Evolutionary conservation across 2,329 filamentous ascomycete species (phyloP).

Genomic region (Claviceps paspali): DNA sequence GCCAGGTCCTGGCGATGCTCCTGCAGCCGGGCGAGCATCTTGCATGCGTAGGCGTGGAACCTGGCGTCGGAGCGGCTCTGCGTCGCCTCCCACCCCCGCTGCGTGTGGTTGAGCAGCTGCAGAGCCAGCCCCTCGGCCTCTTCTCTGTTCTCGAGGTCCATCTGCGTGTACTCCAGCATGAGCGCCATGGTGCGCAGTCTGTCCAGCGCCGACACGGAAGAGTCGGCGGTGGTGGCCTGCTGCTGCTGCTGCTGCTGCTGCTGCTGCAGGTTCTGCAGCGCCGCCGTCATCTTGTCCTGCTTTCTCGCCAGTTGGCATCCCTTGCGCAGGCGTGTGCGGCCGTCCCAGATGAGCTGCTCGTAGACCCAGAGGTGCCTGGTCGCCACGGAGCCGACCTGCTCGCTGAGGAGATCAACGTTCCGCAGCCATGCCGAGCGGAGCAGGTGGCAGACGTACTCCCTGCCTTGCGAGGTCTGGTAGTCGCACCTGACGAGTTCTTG

Average conservation of each 20-base stretch:
- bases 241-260: slow-evolving; percentile 1
- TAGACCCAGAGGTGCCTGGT: slow-evolving; percentile 21
- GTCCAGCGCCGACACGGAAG: slow-evolving; percentile 10
- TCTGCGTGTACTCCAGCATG: slow-evolving; percentile 22
- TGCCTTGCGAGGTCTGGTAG: slow-evolving; percentile 16
- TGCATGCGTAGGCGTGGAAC: slow-evolving; percentile 23
- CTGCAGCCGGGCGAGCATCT: slow-evolving; percentile 22
- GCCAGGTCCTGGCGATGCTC: slow-evolving; percentile 18
- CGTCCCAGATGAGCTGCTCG: slow-evolving; percentile 24
- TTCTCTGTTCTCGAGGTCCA: slow-evolving; percentile 19
- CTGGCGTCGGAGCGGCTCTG: slow-evolving; percentile 15
- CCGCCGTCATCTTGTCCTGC: slow-evolving; percentile 15
- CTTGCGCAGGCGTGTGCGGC: slow-evolving; percentile 19
- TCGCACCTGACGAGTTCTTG: slow-evolving; percentile 17
- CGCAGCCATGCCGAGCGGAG: slow-evolving; percentile 21
- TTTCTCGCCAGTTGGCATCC: slow-evolving; percentile 16
- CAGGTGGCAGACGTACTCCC: slow-evolving; percentile 17
- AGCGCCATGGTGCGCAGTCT: slow-evolving; percentile 18
- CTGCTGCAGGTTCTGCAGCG: slow-evolving; percentile 13
- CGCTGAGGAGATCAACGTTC: slow-evolving; percentile 20
- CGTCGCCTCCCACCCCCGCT: slow-evolving; percentile 5
- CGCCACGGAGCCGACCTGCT: slow-evolving; percentile 15
- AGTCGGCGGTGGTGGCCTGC: slow-evolving; percentile 1
- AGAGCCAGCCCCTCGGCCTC: slow-evolving; percentile 18
- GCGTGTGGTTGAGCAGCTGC: slow-evolving; percentile 15